Evolutionary conservation across 129 eudicot species (phyloP).

Genomic region (Helianthus annuus): HanXRQr2.0-SUNRISE NC_035447.2:12164817-12165316

Average conservation of each 20-base stretch:
- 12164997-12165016: not conserved
- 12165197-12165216: slow-evolving; percentile 50
- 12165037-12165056: too few species aligned
- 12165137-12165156: slow-evolving; percentile 85
- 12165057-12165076: too few species aligned
- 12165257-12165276: slow-evolving; percentile 54
- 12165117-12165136: slow-evolving; percentile 75
- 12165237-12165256: slow-evolving; percentile 53
- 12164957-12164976: slow-evolving; percentile 3
- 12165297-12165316: slow-evolving; percentile 77
- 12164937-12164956: slow-evolving; percentile 48
- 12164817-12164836: slow-evolving; percentile 58
- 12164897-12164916: slow-evolving; percentile 58
- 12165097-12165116: slow-evolving; percentile 11
- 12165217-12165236: slow-evolving; percentile 60
- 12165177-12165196: slow-evolving; percentile 65
- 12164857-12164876: slow-evolving; percentile 48
- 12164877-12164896: slow-evolving; percentile 50
- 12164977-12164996: not conserved
- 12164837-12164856: slow-evolving; percentile 59
- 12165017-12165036: not conserved
- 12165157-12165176: slow-evolving; percentile 76
- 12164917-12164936: slow-evolving; percentile 68
- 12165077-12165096: not conserved
- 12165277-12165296: slow-evolving; percentile 57